Evolutionary conservation across 2,329 filamentous ascomycete species (phyloP).

Genomic region (Penicillium sp.): DNA sequence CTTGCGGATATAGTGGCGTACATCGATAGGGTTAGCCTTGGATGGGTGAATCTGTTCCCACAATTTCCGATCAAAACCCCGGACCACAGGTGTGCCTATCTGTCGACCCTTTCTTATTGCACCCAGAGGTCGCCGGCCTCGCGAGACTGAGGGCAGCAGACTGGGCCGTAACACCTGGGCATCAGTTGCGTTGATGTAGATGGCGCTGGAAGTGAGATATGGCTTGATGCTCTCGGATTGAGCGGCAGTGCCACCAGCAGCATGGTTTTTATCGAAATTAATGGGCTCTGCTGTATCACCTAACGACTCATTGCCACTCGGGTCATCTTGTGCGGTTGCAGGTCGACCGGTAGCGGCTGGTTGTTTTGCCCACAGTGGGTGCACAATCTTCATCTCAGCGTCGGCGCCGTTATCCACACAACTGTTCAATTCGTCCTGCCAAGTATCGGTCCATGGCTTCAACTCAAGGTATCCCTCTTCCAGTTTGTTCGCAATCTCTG

Average conservation of each 20-base stretch:
- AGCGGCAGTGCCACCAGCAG: slow-evolving; percentile 43
- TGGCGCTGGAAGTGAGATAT: slow-evolving; percentile 77
- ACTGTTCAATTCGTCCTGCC: slow-evolving; percentile 86
- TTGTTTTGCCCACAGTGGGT: slow-evolving; percentile 74
- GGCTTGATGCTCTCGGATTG: slow-evolving; percentile 54
- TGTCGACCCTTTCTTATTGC: slow-evolving; percentile 82
- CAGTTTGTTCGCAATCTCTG: slow-evolving; percentile 83
- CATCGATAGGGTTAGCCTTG: slow-evolving; percentile 44
- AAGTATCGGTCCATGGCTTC: slow-evolving; percentile 86
- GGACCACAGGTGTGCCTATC: slow-evolving; percentile 83
- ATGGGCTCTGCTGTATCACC: slow-evolving; percentile 11
- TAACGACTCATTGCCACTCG: slow-evolving; percentile 28
- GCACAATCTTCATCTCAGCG: slow-evolving; percentile 87
- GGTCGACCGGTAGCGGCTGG: slow-evolving; percentile 38
- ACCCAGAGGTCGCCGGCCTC: slow-evolving; percentile 75
- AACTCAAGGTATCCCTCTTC: slow-evolving; percentile 89
- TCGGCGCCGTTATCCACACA: slow-evolving; percentile 86
- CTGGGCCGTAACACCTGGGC: slow-evolving; percentile 88
- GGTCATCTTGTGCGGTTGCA: slow-evolving; percentile 40
- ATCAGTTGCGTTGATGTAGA: slow-evolving; percentile 75
- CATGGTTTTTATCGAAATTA: slow-evolving; percentile 41
- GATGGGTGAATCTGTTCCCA: slow-evolving; percentile 75
- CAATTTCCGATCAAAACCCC: slow-evolving; percentile 76
- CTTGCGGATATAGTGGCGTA: slow-evolving; percentile 45
- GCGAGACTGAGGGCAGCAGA: slow-evolving; percentile 80